These are phyloP conservation scores for Malassezia sympodialis DNA, from an alignment of 1,284 basidiomycete genomes.

Conservation along the genomic window DNA sequence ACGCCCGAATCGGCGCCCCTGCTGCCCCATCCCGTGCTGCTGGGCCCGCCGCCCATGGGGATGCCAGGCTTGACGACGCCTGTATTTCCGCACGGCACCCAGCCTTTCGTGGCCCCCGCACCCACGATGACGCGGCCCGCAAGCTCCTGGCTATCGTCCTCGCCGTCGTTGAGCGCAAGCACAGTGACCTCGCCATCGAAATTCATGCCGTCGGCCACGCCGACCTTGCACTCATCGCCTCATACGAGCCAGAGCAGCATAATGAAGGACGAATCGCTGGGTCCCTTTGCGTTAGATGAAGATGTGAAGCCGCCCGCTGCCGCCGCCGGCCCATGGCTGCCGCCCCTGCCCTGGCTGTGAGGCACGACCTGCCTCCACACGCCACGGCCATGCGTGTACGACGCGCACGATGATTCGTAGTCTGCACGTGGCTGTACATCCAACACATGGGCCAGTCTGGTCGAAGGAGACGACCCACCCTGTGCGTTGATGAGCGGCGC, in stretches of 20 bases:
- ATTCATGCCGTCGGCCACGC: neutral
- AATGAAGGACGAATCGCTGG: neutral
- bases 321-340: neutral
- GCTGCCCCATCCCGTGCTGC: neutral
- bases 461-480: neutral
- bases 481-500: neutral
- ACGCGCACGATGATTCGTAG: neutral
- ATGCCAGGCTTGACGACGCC: neutral
- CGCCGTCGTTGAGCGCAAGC: neutral
- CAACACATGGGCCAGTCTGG: neutral
- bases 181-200: neutral
- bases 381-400: neutral
- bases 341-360: neutral
- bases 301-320: neutral
- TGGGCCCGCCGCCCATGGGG: neutral
- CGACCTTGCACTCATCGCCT: neutral
- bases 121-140: neutral
- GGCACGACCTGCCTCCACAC: neutral
- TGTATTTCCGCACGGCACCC: neutral
- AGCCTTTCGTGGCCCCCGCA: neutral
- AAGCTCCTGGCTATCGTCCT: neutral
- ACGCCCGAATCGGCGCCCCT: neutral
- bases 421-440: neutral
- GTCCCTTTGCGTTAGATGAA: neutral
- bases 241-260: neutral